phyloP scores from a whole-genome alignment of 352 stramenopile genomes.

The Pythium pyrilobum region DNA sequence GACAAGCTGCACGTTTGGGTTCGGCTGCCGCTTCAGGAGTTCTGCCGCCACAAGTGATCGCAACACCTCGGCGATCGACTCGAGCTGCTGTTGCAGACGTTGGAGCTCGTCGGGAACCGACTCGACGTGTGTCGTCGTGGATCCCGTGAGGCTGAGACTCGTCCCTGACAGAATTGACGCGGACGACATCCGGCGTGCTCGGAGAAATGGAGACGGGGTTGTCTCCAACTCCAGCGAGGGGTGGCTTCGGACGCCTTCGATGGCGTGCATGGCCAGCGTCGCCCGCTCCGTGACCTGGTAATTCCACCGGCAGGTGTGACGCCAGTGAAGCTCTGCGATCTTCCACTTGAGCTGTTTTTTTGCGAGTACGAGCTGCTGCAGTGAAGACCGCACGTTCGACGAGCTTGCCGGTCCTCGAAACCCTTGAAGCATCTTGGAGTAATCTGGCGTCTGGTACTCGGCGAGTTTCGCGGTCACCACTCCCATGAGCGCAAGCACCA shows the following conservation, averaged over 20 bases:
- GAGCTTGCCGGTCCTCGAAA: conserved; percentile 4
- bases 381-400: conserved; percentile 10
- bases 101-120: conserved; percentile 41
- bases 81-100: conserved; percentile 34
- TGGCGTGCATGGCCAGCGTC: conserved; percentile 32
- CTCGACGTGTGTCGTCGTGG: conserved; percentile 30
- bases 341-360: conserved; percentile 62
- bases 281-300: conserved; percentile 43
- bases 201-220: conserved; percentile 29
- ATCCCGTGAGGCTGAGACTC: conserved; percentile 31
- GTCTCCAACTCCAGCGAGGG: conserved; percentile 40
- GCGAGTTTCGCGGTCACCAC: conserved; percentile 40
- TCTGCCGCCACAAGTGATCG: conserved; percentile 31
- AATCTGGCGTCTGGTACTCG: conserved; percentile 31
- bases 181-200: conserved; percentile 24
- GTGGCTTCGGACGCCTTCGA: conserved; percentile 27
- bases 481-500: conserved; percentile 25
- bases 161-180: conserved; percentile 30
- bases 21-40: conserved; percentile 31
- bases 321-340: conserved; percentile 52
- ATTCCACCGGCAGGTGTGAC: conserved; percentile 48
- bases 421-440: conserved; percentile 28
- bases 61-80: conserved; percentile 37
- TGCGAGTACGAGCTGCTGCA: conserved; percentile 38
- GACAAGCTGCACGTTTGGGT: conserved; percentile 58